Evolutionary conservation across 2,329 filamentous ascomycete genomes (phyloP), one percentile per base, ranked within the genome.

Genomic region (Fusarium xyrophilum): DNA sequence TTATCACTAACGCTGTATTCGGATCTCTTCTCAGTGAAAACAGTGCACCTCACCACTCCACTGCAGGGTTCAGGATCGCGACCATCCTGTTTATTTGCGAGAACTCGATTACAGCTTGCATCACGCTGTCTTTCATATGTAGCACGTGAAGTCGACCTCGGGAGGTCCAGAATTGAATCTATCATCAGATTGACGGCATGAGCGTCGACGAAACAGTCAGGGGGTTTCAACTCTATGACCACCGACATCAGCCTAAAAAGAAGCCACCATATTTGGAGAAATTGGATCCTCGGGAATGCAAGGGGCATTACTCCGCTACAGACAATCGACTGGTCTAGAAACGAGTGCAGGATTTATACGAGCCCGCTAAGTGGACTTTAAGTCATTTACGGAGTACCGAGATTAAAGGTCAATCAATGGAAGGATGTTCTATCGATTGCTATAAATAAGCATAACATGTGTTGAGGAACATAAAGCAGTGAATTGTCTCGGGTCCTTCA

Each of bases 1-100:
- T 40, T 3, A 15, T 10, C 1, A 15, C 0, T 10, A 0, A 6
- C 4, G 4, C 7, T 12, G 19, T 36, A 5, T 36, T 5, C 4
- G 6, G 1, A 13, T 3, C 10, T 36, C 10, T 36, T 36, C 19
- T 38, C 7, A 38, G 5, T 10, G 17, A 10, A 10, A 4, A 10
- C 5, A 6, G 1, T 3, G 7, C 10, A 17, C 8, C 3, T 5
- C 8, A 33, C 5, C 10, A 33, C 4, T 10, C 2, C 5, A 17
- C 5, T 33, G 8, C 2, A 33, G 6, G 8, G 2, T 5, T 17
- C 32, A 33, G 32, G 15, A 17, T 33, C 8, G 4, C 4, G 5
- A 33, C 8, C 8, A 17, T 33, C 15, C 15, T 17, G 7, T 4
- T 33, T 15, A 17, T 17, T 17, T 9, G 4, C 4, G 32, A 9